Evolutionary conservation across 495 filamentous ascomycete species (phyloP).

Genomic region (Parachaetomium inaequale): DNA sequence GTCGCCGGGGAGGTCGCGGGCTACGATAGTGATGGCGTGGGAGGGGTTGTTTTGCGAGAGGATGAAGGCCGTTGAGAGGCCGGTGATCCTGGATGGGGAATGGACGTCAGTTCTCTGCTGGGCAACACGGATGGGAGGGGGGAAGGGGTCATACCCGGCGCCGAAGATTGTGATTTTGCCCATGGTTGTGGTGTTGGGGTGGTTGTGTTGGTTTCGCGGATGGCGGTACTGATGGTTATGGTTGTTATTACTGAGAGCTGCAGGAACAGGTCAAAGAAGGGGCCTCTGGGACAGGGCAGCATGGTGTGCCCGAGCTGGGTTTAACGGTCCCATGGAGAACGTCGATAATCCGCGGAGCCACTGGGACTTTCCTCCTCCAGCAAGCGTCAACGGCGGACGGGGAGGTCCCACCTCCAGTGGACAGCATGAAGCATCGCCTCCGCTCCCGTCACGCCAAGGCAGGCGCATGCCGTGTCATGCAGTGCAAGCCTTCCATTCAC

Average conservation of each 20-base stretch:
- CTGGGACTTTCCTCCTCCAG: no score
- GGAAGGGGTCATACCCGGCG: conserved; percentile 16
- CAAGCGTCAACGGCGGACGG: no score
- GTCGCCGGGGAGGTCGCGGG: conserved; percentile 23
- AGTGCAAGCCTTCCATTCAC: neutral
- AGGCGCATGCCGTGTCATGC: neutral
- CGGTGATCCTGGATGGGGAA: conserved; percentile 10
- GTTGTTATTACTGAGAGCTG: neutral
- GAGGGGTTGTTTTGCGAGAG: conserved; percentile 4
- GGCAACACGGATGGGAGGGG: neutral
- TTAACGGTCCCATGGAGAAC: no score
- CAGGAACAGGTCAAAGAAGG: neutral
- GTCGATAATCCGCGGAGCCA: no score
- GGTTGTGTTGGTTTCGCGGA: neutral
- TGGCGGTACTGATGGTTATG: neutral
- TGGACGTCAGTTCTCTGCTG: neutral
- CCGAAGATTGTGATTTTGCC: conserved; percentile 23
- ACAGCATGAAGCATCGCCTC: neutral
- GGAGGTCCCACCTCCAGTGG: no score
- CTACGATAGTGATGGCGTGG: conserved; percentile 19
- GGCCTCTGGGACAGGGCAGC: neutral
- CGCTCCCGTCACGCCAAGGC: neutral
- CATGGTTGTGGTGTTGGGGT: conserved; percentile 1
- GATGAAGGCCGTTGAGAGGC: conserved; percentile 12
- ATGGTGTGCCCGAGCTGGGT: no score